A percentile compares a stretch with the other conserved stretches of the same genome.
phyloP scores from a whole-genome alignment of 495 filamentous ascomycete genomes.

The Hypoxylon cercidicola region DNA sequence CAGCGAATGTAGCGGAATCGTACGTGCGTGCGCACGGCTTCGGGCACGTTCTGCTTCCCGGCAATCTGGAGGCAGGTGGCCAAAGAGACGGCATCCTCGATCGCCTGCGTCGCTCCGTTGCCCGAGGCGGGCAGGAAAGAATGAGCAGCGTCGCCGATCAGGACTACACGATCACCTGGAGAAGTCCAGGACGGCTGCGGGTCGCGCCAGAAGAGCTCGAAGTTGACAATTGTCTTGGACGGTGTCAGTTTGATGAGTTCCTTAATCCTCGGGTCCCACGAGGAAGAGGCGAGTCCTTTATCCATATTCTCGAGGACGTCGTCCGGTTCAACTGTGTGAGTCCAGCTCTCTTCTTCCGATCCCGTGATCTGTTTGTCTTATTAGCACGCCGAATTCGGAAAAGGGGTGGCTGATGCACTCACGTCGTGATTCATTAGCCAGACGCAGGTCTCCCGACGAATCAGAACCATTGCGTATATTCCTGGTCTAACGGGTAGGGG shows the following conservation, averaged over 20 bases:
- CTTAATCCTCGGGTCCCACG: conserved; percentile 66
- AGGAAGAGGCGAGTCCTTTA: conserved; percentile 50
- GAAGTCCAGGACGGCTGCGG: conserved; percentile 72
- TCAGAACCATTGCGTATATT: conserved; percentile 62
- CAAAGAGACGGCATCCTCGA: conserved; percentile 71
- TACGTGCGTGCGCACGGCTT: too few species aligned
- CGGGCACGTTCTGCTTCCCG: conserved; percentile 36
- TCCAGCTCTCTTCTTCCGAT: conserved; percentile 62
- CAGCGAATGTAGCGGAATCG: conserved; percentile 6
- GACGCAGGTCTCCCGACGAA: conserved; percentile 60
- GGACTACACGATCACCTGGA: conserved; percentile 65
- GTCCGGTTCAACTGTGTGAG: conserved; percentile 61
- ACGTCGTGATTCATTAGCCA: conserved; percentile 68
- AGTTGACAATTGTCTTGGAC: conserved; percentile 68
- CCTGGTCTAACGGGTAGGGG: conserved; percentile 48
- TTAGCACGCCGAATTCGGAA: conserved; percentile 13
- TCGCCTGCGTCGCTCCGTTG: conserved; percentile 71
- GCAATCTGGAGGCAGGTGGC: conserved; percentile 66
- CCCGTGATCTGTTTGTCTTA: conserved; percentile 52
- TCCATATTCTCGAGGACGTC: conserved; percentile 66
- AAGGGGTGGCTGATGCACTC: conserved; percentile 24
- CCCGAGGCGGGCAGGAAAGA: conserved; percentile 70
- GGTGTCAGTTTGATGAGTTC: conserved; percentile 68
- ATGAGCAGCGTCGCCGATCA: conserved; percentile 75
- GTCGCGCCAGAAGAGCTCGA: conserved; percentile 73